These are phyloP conservation scores for Erythrophleum fordii DNA, from an alignment of 306 rosid genomes.

Conservation along the genomic window DNA sequence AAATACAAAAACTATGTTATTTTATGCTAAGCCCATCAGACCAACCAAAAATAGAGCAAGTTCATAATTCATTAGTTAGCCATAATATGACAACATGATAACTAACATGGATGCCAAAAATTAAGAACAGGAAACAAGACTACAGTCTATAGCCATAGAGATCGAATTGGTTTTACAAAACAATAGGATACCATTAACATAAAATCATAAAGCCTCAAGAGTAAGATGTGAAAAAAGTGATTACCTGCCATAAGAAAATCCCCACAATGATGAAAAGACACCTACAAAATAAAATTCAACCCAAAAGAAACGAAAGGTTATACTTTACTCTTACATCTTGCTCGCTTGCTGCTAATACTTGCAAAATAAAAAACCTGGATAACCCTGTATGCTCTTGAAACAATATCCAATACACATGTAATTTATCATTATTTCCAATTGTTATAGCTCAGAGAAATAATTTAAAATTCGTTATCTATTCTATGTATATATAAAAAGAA, in stretches of 20 bases:
- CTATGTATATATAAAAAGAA: background rate
- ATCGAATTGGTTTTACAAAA: slow-evolving; percentile 16
- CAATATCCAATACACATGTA: background rate
- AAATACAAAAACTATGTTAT: background rate
- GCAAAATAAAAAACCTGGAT: slow-evolving; percentile 67
- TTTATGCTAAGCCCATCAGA: slow-evolving; percentile 2
- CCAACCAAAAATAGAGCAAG: background rate
- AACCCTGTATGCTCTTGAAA: slow-evolving; percentile 85
- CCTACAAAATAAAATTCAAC: slow-evolving; percentile 51
- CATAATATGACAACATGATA: background rate
- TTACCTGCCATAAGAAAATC: slow-evolving; percentile 87
- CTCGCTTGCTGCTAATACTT: slow-evolving; percentile 31
- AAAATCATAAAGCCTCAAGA: slow-evolving; percentile 4
- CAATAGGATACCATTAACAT: background rate
- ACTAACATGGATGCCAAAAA: slow-evolving; percentile 17
- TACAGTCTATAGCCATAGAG: background rate
- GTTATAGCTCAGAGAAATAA: background rate
- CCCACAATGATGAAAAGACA: slow-evolving; percentile 87
- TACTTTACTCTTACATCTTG: slow-evolving; percentile 22
- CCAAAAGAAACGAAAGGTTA: slow-evolving; percentile 6
- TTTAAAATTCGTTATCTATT: background rate
- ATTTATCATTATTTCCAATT: background rate
- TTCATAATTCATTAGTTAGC: background rate
- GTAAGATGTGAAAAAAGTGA: slow-evolving; percentile 22
- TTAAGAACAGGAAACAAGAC: background rate